Evolutionary conservation across 768 basidiomycete species (phyloP), one percentile per base, ranked within the genome.

Genomic region (Brasilioporus rufonigricans): DNA sequence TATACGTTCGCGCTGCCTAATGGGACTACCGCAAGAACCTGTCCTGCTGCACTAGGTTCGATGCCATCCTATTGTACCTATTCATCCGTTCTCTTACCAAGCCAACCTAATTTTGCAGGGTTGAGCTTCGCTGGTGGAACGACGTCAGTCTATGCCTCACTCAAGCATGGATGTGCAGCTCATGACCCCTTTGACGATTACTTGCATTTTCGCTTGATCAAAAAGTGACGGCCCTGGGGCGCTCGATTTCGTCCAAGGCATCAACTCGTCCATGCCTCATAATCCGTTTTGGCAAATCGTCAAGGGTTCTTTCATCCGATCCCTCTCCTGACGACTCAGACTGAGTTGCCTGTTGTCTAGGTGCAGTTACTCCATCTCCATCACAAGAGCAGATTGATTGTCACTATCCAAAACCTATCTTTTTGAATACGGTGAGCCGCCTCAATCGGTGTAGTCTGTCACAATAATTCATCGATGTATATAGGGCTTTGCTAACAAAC

Each of bases 201-300:
- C n/a, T 49, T 26, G 8, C 26, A 43, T 21, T n/a, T 40, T 50
- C 3, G 1, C 13, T 38, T n/a, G 47, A 31, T 46, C 19, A 10
- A 18, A 53, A 53, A 65, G 64, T 29, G 89, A 91, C 69, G 89
- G 90, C 0, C 89, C 90, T 4, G 90, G 90, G 19, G 81, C 82
- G 1, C 84, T 91, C 57, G 87, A 90, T 68, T 92, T 91, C 59
- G 71, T 84, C 31, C 89, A 91, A 73, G 88, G 89, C 5, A 76
- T 80, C 59, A 89, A 90, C 65, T 77, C 80, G 21, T 81, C 84
- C 4, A 65, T 65, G 16, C 69, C 80, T 9, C 84, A 81, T 81
- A 90, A 91, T 66, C 85, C 86, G 5, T 88, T 91, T 66, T 91
- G 89, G 88, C 79, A 91, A 58, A 62, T 89, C 29, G 86, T 91